Base-by-base conservation (phyloP, 1,284 basidiomycete genomes). In the Prillingera fragicola region DNA sequence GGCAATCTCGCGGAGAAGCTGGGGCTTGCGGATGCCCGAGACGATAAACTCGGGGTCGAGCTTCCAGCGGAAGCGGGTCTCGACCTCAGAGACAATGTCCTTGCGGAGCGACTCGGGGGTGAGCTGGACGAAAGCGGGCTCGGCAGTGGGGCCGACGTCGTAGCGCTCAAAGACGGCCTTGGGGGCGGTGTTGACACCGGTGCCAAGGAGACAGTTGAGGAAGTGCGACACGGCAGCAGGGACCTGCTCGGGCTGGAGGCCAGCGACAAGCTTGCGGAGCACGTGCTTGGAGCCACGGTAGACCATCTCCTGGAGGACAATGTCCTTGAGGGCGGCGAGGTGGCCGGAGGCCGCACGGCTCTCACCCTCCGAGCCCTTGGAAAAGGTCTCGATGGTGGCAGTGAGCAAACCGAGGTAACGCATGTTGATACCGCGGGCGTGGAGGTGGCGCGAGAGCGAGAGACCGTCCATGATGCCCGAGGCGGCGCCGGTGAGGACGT, bases 141-240 rank as follows among this genome's bases (percentile, higher is more conserved):
- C 50, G 6, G 51, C 41, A 24, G 53, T 42, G 4, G 47, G 27
- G 28, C 56, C 53, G 28, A 71, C 56, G 35, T 67, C 59, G 44
- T 65, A 53, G n/a, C 69, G 53, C 41, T 68, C 61, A 58, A 62
- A 70, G 9, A 55, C 48, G 13, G 76, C 68, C 33, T 64, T 56
- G 10, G 77, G 76, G 8, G 60, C 55, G 14, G 73, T 38, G 58
- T 76, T 72, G 50, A 70, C 39, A 7, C 58, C 59, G 8, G 69
- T 55, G 37, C 77, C 77, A n/a, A 79, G 57, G 5, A 80, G 69
- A 54, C 77, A 79, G 70, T 79, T 79, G 64, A 78, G 70, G 72
- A 78, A 77, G 67, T 80, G 78, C 13, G 77, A 73, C 43, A 76
- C 59, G 41, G 72, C 66, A 41, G 48, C 57, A 4, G 72, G 61